Evolutionary conservation across 441 rosid species (phyloP).

Genomic region (Mallotus japonicus): DNA sequence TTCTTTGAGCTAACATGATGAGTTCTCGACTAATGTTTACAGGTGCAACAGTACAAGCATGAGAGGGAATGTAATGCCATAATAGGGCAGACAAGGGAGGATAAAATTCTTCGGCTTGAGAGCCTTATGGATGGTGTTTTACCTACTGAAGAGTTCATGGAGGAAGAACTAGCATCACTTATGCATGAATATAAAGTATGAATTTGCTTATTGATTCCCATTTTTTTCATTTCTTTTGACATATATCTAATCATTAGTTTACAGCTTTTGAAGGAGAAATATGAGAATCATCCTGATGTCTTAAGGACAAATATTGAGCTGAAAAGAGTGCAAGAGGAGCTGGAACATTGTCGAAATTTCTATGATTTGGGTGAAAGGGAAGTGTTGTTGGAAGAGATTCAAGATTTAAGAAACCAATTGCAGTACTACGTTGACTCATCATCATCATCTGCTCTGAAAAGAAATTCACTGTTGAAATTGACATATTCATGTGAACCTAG

Average conservation of each 20-base stretch:
- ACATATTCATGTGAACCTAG: constrained; percentile 58
- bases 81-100: constrained; percentile 89
- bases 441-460: constrained; percentile 45
- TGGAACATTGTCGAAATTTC: constrained; percentile 75
- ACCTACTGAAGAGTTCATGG: constrained; percentile 83
- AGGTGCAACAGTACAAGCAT: constrained; percentile 98
- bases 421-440: constrained; percentile 74
- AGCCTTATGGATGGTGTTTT: constrained; percentile 96
- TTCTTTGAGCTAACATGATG: constrained; percentile 16
- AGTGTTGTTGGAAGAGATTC: constrained; percentile 90
- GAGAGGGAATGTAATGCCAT: constrained; percentile 96
- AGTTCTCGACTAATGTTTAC: constrained; percentile 29
- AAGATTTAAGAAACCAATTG: constrained; percentile 82
- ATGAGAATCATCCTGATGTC: constrained; percentile 90
- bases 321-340: constrained; percentile 78
- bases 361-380: constrained; percentile 87
- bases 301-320: constrained; percentile 67
- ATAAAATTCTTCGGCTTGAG: constrained; percentile 89
- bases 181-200: constrained; percentile 80
- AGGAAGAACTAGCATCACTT: constrained; percentile 76
- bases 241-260: constrained; percentile 24
- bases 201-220: constrained; percentile 19
- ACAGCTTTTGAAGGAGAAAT: constrained; percentile 90
- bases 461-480: constrained; percentile 53
- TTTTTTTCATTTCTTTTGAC: constrained; percentile 15